Evolutionary conservation across 139 green algal genomes (phyloP), one percentile per base, ranked within the genome.

Genomic region (Coccomyxa sp.): DNA sequence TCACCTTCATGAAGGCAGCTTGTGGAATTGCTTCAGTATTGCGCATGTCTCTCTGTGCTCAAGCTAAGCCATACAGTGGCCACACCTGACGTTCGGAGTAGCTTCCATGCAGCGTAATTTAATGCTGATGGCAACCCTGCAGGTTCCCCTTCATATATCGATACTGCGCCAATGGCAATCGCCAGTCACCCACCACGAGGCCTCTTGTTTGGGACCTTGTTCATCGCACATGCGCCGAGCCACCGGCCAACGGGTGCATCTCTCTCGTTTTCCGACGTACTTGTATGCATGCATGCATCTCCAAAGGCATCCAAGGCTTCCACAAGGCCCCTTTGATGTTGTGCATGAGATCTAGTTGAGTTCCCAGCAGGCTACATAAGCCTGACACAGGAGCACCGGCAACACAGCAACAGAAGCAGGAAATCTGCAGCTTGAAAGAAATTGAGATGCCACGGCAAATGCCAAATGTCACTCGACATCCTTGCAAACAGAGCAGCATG

Each of bases 141-240:
- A 82, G 78, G 10, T 87, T 91, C 32, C 88, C 88, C 30, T 68
- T 91, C 51, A 45, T 77, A 18, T 84, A 86, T 63, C 60, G 79
- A 23, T 86, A 85, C 45, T 78, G 90, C 1, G 84, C 84, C 31
- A 91, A 91, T 71, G 88, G 88, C 32, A 84, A 91, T 82, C 81
- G 88, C 63, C 85, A 81, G 13, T 87, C 84, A 7, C 88, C 88
- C 66, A 91, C 88, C 57, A 90, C 84, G 1, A 80, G 88, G 63
- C 88, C 88, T 15, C 80, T 91, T 9, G 82, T 90, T 1, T 91
- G 88, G 86, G 88, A 91, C 58, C 16, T 27, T 7, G 23, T 51
- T 15, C 74, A 32, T 67, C 60, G 86, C 0, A 57, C 76, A 38
- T 67, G 76, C 13, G 45, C 67, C 3, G 0, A 13, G 0, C 27